phyloP scores from a whole-genome alignment of 2,329 filamentous ascomycete species.

The Fusarium sp. region DNA sequence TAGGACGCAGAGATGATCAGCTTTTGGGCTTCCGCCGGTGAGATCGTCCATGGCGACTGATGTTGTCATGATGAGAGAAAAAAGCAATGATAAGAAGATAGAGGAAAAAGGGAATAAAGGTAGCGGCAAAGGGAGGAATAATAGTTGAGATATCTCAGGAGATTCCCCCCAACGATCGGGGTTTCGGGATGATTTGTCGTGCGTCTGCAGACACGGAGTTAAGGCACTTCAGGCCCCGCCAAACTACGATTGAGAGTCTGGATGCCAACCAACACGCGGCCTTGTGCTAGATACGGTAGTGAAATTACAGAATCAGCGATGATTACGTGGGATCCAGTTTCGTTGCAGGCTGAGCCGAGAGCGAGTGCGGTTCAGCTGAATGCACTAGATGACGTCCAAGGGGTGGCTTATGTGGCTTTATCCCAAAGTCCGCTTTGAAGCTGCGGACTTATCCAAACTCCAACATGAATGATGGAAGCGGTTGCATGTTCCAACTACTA shows the following conservation, averaged over 20 bases:
- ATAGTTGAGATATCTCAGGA: slow-evolving; percentile 38
- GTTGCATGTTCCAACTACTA: slow-evolving; percentile 14
- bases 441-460: slow-evolving; percentile 25
- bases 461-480: slow-evolving; percentile 7
- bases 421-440: slow-evolving; percentile 8
- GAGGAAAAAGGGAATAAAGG: neutral
- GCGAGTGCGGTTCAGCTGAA: neutral
- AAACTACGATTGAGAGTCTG: slow-evolving; percentile 13
- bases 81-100: neutral
- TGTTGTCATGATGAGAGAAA: slow-evolving; percentile 30
- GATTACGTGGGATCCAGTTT: slow-evolving; percentile 4
- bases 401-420: slow-evolving; percentile 11
- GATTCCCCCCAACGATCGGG: slow-evolving; percentile 36
- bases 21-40: slow-evolving; percentile 64
- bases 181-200: slow-evolving; percentile 30
- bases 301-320: neutral
- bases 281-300: neutral
- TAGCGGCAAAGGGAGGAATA: slow-evolving; percentile 12
- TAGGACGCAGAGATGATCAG: slow-evolving; percentile 80
- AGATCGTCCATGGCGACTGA: slow-evolving; percentile 45
- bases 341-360: slow-evolving; percentile 19
- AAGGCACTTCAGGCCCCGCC: slow-evolving; percentile 31
- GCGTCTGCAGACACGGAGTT: slow-evolving; percentile 27
- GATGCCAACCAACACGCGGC: slow-evolving; percentile 33
- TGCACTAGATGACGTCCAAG: neutral